Conservation (phyloP, 2,329 filamentous ascomycete species). For the Cercospora nicotianae region DNA sequence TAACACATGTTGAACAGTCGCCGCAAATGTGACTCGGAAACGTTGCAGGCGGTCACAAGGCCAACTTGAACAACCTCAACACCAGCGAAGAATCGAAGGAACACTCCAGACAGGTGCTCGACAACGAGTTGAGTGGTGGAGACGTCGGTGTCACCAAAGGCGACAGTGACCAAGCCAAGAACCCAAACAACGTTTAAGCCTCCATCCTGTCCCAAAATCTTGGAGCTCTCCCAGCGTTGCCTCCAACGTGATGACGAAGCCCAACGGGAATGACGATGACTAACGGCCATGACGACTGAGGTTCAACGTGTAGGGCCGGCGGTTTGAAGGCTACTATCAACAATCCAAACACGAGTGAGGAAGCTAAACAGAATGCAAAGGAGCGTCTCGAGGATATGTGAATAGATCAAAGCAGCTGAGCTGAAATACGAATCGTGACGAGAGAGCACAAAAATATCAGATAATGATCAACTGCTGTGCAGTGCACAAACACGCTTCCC, state of each 20-base stretch:
- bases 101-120: not conserved
- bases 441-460: not conserved
- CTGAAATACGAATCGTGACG: not conserved
- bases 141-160: not conserved
- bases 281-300: not conserved
- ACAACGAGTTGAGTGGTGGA: not conserved
- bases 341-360: not conserved
- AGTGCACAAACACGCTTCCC: too few species aligned
- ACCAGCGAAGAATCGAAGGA: not conserved
- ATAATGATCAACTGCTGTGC: not conserved
- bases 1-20: not conserved
- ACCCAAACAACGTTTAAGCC: not conserved
- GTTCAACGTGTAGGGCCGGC: not conserved
- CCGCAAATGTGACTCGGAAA: not conserved
- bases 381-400: not conserved
- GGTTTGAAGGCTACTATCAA: not conserved
- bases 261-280: not conserved
- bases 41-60: not conserved
- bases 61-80: not conserved
- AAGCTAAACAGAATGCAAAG: not conserved
- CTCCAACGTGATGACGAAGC: too few species aligned
- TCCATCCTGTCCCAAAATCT: too few species aligned
- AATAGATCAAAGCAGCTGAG: not conserved
- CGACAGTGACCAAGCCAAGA: not conserved
- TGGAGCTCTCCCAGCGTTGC: too few species aligned